Conservation (phyloP, 1,139 yeast species). For the Lodderomyces theae region DNA sequence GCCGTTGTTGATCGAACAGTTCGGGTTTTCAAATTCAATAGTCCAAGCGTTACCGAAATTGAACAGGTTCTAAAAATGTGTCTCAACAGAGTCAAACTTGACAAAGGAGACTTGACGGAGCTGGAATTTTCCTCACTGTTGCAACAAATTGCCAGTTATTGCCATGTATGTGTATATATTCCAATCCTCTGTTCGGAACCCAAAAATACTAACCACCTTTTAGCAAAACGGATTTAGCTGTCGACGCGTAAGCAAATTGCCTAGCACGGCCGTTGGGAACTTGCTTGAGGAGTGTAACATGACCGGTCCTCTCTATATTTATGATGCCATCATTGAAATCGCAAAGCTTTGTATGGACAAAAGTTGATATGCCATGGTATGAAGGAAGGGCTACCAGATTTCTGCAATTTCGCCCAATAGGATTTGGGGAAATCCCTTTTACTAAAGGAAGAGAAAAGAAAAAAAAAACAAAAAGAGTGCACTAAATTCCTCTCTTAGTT, state of each 20-base stretch:
- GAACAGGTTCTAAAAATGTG: background rate
- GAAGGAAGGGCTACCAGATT: background rate
- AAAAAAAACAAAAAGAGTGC: slow-evolving; percentile 9
- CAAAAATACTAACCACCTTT: slow-evolving; percentile 5
- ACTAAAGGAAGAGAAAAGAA: slow-evolving; percentile 16
- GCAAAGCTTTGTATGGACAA: slow-evolving; percentile 7
- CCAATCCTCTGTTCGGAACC: background rate
- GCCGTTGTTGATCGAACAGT: slow-evolving; percentile 37
- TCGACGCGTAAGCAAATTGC: slow-evolving; percentile 7
- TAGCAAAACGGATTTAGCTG: slow-evolving; percentile 9
- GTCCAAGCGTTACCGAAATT: slow-evolving; percentile 22
- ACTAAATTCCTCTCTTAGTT: slow-evolving; percentile 4
- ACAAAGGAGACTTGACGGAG: background rate
- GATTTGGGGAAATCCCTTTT: slow-evolving; percentile 22
- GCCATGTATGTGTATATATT: slow-evolving; percentile 7
- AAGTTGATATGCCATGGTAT: no score
- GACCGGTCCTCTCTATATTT: background rate
- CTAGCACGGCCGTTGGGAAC: slow-evolving; percentile 6
- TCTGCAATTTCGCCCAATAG: slow-evolving; percentile 19
- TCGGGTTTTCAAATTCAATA: slow-evolving; percentile 23
- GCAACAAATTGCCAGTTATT: slow-evolving; percentile 7
- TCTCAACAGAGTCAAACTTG: background rate
- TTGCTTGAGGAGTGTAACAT: background rate
- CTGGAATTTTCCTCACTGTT: slow-evolving; percentile 2
- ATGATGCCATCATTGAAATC: slow-evolving; percentile 6